These are phyloP conservation scores for Ganoderma leucocontextum DNA, from an alignment of 1,284 basidiomycete species.

Conservation along the genomic window DNA sequence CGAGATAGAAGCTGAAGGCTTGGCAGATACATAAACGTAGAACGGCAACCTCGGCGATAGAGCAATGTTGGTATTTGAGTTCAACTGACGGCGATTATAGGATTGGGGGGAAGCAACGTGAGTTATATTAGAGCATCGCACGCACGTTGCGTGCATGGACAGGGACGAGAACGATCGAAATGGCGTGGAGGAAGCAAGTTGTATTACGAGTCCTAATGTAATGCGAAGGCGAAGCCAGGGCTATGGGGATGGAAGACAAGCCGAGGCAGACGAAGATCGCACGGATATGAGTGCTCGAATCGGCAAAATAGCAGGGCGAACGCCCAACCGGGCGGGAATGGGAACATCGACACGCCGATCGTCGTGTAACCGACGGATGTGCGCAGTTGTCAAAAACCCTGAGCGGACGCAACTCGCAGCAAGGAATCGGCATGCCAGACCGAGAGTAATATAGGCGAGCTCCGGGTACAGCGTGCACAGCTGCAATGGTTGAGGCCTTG, in stretches of 20 bases:
- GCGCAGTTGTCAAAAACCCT: not conserved
- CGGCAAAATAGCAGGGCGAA: not conserved
- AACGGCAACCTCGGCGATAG: not conserved
- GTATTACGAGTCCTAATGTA: not conserved
- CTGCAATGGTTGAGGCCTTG: not conserved
- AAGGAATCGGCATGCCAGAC: conserved; percentile 11
- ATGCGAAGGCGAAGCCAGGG: conserved; percentile 9
- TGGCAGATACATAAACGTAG: conserved; percentile 18
- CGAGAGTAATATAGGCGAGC: not conserved
- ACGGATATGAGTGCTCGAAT: conserved; percentile 6
- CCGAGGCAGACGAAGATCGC: conserved; percentile 17
- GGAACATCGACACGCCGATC: conserved; percentile 11
- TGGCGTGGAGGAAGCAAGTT: conserved; percentile 1
- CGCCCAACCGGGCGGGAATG: not conserved
- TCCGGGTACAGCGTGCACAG: conserved; percentile 6
- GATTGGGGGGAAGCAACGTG: conserved; percentile 8
- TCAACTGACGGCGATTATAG: conserved; percentile 10
- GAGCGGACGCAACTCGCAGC: conserved; percentile 11
- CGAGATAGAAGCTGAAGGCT: not conserved
- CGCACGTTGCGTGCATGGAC: conserved; percentile 5
- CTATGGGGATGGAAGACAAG: conserved; percentile 12
- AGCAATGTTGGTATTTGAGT: conserved; percentile 15
- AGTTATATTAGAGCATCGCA: not conserved
- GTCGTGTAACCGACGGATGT: conserved; percentile 10
- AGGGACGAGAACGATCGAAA: conserved; percentile 8